A percentile compares a stretch with the other conserved stretches of the same genome.
phyloP scores from a whole-genome alignment of 352 stramenopile genomes.

The Phytophthora idaei region DNA sequence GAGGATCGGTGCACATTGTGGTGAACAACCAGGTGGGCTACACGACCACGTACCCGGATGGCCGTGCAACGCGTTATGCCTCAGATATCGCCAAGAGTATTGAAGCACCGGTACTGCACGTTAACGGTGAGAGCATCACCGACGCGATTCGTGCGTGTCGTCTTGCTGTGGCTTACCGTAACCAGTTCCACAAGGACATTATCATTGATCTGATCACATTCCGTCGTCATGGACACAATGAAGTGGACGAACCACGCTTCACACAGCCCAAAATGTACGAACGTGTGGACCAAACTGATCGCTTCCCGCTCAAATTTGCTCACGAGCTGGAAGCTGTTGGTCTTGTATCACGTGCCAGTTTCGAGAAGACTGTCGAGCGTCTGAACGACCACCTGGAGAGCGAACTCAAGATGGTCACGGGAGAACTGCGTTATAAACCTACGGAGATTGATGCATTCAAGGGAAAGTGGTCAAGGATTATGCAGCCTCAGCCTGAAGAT shows the following conservation, averaged over 20 bases:
- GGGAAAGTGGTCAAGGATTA: slow-evolving; percentile 67
- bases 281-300: slow-evolving; percentile 61
- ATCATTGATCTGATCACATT: slow-evolving; percentile 87
- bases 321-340: slow-evolving; percentile 62
- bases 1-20: slow-evolving; percentile 84
- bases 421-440: slow-evolving; percentile 55
- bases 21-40: slow-evolving; percentile 93
- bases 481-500: slow-evolving; percentile 51
- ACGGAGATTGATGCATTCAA: slow-evolving; percentile 78
- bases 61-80: slow-evolving; percentile 81
- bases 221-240: slow-evolving; percentile 90
- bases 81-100: slow-evolving; percentile 88
- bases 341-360: slow-evolving; percentile 55
- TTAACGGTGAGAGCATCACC: slow-evolving; percentile 84
- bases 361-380: slow-evolving; percentile 65
- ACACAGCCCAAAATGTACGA: slow-evolving; percentile 91
- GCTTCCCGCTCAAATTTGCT: slow-evolving; percentile 77
- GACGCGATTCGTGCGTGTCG: slow-evolving; percentile 80
- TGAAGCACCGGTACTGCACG: slow-evolving; percentile 85
- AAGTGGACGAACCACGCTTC: slow-evolving; percentile 89
- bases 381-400: slow-evolving; percentile 71
- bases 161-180: slow-evolving; percentile 82
- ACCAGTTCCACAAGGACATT: slow-evolving; percentile 86
- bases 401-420: slow-evolving; percentile 60
- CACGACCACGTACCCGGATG: slow-evolving; percentile 85